Conservation (phyloP, 106 monocot genomes). For the Agapanthus africanus region DNA sequence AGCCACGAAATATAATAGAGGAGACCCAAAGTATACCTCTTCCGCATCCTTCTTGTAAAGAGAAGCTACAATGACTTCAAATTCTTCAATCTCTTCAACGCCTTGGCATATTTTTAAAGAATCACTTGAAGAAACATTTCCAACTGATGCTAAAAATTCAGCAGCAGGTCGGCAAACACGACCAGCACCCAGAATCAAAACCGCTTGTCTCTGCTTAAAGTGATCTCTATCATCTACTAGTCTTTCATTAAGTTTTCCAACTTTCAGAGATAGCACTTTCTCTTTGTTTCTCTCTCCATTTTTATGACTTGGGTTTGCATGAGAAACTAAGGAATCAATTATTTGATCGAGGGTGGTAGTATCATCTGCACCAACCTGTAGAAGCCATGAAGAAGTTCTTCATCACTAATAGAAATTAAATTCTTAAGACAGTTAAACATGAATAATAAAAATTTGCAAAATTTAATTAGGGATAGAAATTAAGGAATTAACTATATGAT, state of each 20-base stretch:
- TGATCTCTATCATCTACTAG: constrained; percentile 13
- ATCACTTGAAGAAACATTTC: constrained; percentile 18
- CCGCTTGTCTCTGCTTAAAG: constrained; percentile 25
- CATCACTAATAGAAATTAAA: background rate
- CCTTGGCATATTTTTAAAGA: constrained; percentile 13
- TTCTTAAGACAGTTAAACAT: too few relatives aligned
- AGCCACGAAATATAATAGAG: background rate
- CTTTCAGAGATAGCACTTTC: constrained; percentile 41
- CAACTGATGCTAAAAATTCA: constrained; percentile 57
- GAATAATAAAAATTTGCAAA: too few relatives aligned
- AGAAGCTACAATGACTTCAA: constrained; percentile 86
- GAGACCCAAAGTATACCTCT: constrained; percentile 45
- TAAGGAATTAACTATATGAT: too few relatives aligned
- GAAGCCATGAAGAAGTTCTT: constrained; percentile 9
- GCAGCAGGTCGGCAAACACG: constrained; percentile 87
- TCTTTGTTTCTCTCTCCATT: constrained; percentile 26
- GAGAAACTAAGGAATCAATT: constrained; percentile 59
- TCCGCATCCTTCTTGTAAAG: constrained; percentile 85
- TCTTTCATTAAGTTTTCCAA: constrained; percentile 44
- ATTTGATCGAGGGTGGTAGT: constrained; percentile 51
- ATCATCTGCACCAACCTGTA: constrained; percentile 77
- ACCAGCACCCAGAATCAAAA: constrained; percentile 91
- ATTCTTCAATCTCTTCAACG: constrained; percentile 23
- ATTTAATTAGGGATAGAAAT: too few relatives aligned
- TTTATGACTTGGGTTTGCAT: constrained; percentile 35